Percentiles rank a stretch among this genome's conserved stretches.
Evolutionary conservation across 2,329 filamentous ascomycete genomes (phyloP).

Genomic region (Coniochaeta sp.): DNA sequence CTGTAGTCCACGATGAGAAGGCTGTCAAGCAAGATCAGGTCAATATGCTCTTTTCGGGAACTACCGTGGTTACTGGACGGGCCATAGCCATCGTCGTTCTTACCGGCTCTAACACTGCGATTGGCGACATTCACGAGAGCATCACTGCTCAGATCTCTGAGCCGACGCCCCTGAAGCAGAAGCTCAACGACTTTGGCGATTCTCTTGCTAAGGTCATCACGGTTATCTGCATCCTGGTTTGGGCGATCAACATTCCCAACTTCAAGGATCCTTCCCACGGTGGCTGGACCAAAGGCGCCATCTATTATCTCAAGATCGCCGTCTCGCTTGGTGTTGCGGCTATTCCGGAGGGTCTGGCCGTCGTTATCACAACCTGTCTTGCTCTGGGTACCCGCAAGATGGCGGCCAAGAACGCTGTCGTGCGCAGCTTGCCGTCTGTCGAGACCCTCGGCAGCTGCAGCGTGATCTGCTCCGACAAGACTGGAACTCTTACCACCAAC

Average conservation of each 20-base stretch:
- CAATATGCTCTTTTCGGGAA: conserved; percentile 98
- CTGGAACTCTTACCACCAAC: conserved; percentile 94
- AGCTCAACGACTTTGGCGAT: conserved; percentile 97
- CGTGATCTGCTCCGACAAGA: conserved; percentile 99
- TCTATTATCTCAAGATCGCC: conserved; percentile 99
- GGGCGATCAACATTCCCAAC: conserved; percentile 97
- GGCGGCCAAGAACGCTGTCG: conserved; percentile 97
- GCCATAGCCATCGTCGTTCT: conserved; percentile 86
- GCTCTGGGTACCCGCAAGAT: conserved; percentile 96
- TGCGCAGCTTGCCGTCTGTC: conserved; percentile 90
- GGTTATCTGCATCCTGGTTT: conserved; percentile 90
- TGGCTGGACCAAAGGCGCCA: conserved; percentile 91
- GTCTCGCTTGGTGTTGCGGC: conserved; percentile 96
- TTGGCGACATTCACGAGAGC: conserved; percentile 98
- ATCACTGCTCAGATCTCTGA: conserved; percentile 97
- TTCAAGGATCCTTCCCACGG: conserved; percentile 94
- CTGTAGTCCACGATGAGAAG: conserved; percentile 64
- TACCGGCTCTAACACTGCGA: conserved; percentile 85
- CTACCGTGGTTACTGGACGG: conserved; percentile 90
- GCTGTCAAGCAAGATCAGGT: conserved; percentile 95
- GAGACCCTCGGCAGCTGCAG: conserved; percentile 98
- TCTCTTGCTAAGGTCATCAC: conserved; percentile 96
- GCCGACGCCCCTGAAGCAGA: conserved; percentile 95
- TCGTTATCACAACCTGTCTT: conserved; percentile 97
- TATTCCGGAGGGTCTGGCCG: conserved; percentile 93